phyloP scores from a whole-genome alignment of 768 basidiomycete genomes.

The Asterophora lycoperdoides region DNA sequence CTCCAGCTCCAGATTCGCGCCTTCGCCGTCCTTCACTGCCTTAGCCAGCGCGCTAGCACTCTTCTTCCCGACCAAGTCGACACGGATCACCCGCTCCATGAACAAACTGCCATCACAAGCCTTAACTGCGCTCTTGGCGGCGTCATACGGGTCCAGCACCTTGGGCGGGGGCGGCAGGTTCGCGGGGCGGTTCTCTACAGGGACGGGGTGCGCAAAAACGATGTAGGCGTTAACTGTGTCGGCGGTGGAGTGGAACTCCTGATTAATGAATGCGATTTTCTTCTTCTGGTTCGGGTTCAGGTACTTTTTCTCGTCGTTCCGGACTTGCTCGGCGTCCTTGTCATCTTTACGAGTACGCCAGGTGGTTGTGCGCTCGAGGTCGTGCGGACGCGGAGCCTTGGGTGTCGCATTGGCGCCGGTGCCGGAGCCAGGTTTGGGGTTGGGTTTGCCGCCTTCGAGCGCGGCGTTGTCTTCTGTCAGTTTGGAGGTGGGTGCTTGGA shows the following conservation, averaged over 20 bases:
- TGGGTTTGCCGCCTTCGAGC: slow-evolving; percentile 29
- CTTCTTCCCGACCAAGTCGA: slow-evolving; percentile 56
- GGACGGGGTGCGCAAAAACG: slow-evolving; percentile 74
- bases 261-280: slow-evolving; percentile 90
- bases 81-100: slow-evolving; percentile 72
- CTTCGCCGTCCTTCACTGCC: not conserved
- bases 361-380: slow-evolving; percentile 51
- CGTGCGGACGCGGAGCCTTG: slow-evolving; percentile 43
- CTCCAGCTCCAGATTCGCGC: slow-evolving; percentile 16
- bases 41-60: slow-evolving; percentile 2
- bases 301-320: slow-evolving; percentile 56
- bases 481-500: slow-evolving; percentile 74
- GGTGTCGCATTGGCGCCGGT: slow-evolving; percentile 21
- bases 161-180: slow-evolving; percentile 49
- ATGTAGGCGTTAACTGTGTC: slow-evolving; percentile 83
- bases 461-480: slow-evolving; percentile 41
- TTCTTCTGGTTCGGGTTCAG: slow-evolving; percentile 86
- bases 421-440: slow-evolving; percentile 18
- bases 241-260: slow-evolving; percentile 78
- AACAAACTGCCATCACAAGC: slow-evolving; percentile 68
- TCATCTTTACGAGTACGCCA: slow-evolving; percentile 52
- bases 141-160: slow-evolving; percentile 65
- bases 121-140: slow-evolving; percentile 54
- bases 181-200: slow-evolving; percentile 33
- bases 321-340: slow-evolving; percentile 31